Evolutionary conservation across 1,284 basidiomycete genomes (phyloP), one percentile per base, ranked within the genome.

Genomic region (Cutaneotrichosporon dermatis): DNA sequence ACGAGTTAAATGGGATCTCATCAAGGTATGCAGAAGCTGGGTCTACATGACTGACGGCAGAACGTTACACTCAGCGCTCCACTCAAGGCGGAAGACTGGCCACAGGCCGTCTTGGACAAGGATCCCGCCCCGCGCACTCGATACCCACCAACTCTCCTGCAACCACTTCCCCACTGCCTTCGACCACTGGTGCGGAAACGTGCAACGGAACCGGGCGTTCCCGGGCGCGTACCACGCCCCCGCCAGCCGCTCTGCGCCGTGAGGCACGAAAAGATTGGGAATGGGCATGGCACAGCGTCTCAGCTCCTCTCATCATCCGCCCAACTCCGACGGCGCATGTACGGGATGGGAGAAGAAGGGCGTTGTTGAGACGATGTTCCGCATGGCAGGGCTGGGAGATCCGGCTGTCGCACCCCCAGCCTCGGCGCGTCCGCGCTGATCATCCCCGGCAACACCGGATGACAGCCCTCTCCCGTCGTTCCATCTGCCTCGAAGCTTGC

Each of bases 221-320:
- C 4, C 51, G 54, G 4, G 59, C 55, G n/a, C 51, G 59, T 5
- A 53, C 16, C 1, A 15, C 39, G 5, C 12, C 10, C 8, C 54
- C 56, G 3, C 8, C 15, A 3, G 16, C 54, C 33, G 15, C 3
- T 39, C 1, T 45, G 54, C 46, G 45, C 53, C 13, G 53, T 43
- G 16, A 15, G 15, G 15, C 15, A 40, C 13, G 39, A 46, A n/a
- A 6, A 25, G 25, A 42, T 0, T 58, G 60, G 60, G 55, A 51
- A 43, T 37, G 35, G 35, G 13, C 11, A 25, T 60, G 59, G 59
- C 46, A 25, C 10, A 3, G 36, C 9, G 33, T 55, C 4, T 55
- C 50, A 8, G 65, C 68, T 5, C 74, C 74, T 0, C 36, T 76
- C 6, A 45, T 58, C 8, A 16, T 71, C 6, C 9, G 35, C 37